phyloP scores from a whole-genome alignment of 306 rosid species.

The Quercus wislizeni region DNA sequence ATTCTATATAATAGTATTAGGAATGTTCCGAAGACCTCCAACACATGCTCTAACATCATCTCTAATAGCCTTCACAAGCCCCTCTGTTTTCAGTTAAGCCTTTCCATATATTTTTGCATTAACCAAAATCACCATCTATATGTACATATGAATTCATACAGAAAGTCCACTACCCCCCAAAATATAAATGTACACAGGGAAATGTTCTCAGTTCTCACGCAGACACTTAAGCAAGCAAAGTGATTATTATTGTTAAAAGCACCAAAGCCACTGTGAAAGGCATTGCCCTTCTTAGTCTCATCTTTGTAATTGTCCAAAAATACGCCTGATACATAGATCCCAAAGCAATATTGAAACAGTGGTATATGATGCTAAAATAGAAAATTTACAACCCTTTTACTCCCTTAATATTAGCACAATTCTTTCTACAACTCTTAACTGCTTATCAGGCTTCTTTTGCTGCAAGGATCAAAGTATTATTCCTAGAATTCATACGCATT shows the following conservation, averaged over 20 bases:
- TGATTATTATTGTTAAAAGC: not conserved
- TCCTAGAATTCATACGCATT: not conserved
- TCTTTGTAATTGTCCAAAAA: too few relatives aligned
- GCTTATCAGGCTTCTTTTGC: not conserved
- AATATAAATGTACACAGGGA: not conserved
- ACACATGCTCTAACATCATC: too few relatives aligned
- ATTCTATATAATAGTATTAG: too few relatives aligned
- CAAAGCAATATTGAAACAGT: too few relatives aligned
- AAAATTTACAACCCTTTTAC: not conserved
- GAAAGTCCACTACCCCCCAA: not conserved
- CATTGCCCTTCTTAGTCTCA: not conserved
- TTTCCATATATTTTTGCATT: not conserved
- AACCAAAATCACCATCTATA: not conserved
- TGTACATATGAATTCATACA: not conserved
- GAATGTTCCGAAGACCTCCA: too few relatives aligned
- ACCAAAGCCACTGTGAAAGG: not conserved
- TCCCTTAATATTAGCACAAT: not conserved
- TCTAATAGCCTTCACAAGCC: too few relatives aligned
- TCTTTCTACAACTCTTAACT: not conserved
- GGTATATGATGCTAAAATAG: too few relatives aligned
- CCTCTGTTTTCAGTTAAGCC: not conserved
- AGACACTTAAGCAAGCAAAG: not conserved
- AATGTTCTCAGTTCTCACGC: not conserved
- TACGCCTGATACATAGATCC: too few relatives aligned
- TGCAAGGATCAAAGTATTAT: too few relatives aligned